A percentile compares a stretch with the other conserved stretches of the same genome.
phyloP scores from a whole-genome alignment of 2,329 filamentous ascomycete genomes.

The Aspergillus novoparasiticus region DNA sequence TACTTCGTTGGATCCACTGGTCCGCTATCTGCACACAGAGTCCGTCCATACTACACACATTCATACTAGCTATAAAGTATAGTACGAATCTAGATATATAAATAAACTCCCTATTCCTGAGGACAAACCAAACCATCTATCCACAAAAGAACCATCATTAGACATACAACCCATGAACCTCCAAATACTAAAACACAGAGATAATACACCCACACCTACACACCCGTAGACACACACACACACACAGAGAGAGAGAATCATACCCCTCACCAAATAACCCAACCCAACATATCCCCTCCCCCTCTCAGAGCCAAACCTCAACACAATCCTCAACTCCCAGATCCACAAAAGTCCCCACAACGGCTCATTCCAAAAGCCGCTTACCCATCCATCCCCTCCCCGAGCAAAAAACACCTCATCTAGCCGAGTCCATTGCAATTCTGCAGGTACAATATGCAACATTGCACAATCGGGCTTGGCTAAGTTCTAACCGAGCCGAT shows the following conservation, averaged over 20 bases:
- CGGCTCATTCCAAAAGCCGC: background rate
- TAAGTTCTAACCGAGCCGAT: background rate
- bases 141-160: too few relatives aligned
- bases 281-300: background rate
- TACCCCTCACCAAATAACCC: background rate
- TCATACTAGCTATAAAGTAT: too few relatives aligned
- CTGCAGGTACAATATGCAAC: background rate
- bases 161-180: too few relatives aligned
- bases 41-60: too few relatives aligned
- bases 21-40: too few relatives aligned
- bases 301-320: background rate
- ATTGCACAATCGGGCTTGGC: background rate
- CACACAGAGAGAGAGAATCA: background rate
- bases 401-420: background rate
- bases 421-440: background rate
- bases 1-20: too few relatives aligned
- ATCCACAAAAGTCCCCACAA: background rate
- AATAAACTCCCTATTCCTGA: too few relatives aligned
- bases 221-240: background rate
- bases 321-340: background rate
- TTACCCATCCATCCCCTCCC: background rate
- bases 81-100: too few relatives aligned
- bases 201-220: too few relatives aligned
- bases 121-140: too few relatives aligned
- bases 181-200: too few relatives aligned